Percentiles rank a stretch among this genome's conserved stretches.
Evolutionary conservation across 306 rosid genomes (phyloP).

Genomic region (Crataegus laevigata): DNA sequence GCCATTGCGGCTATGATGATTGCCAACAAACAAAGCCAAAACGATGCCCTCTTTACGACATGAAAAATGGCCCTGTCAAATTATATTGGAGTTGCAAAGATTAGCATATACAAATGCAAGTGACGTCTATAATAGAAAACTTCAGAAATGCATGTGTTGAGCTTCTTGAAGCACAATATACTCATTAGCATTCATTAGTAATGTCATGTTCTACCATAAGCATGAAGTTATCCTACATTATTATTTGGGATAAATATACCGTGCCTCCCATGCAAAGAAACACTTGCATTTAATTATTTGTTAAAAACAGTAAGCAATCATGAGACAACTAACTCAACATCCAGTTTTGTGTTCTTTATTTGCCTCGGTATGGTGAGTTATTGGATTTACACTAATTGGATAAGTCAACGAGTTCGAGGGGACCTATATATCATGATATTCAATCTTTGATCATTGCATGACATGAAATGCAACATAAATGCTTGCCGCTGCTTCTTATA

Average conservation of each 20-base stretch:
- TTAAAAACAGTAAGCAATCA: neutral
- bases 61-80: constrained; percentile 70
- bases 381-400: neutral
- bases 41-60: constrained; percentile 28
- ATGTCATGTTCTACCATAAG: neutral
- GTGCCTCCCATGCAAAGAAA: neutral
- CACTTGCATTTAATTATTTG: neutral
- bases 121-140: neutral
- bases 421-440: neutral
- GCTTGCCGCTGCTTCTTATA: neutral
- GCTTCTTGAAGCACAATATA: neutral
- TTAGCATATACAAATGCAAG: constrained; percentile 10
- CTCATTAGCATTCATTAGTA: neutral
- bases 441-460: neutral
- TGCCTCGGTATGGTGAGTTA: neutral
- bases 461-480: neutral
- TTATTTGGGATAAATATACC: neutral
- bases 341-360: neutral
- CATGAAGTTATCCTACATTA: neutral
- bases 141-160: neutral
- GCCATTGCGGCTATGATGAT: constrained; percentile 43
- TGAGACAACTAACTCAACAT: neutral
- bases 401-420: neutral
- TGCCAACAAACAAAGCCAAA: constrained; percentile 71
- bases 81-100: constrained; percentile 4